phyloP scores from a whole-genome alignment of 2,329 filamentous ascomycete genomes.

The Dactylellina haptotyla region DNA sequence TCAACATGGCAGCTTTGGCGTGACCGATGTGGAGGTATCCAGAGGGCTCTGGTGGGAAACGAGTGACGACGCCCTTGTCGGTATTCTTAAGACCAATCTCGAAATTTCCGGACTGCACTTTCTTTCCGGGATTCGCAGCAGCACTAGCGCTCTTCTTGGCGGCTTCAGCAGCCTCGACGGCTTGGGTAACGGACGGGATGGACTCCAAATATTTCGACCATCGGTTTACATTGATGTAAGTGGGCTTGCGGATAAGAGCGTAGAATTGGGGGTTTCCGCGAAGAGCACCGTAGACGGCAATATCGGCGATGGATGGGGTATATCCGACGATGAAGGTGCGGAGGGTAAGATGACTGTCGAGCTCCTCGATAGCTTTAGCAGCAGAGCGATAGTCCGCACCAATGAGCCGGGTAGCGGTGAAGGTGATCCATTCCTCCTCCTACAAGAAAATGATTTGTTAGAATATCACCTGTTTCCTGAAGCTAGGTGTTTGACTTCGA shows the following conservation, averaged over 20 bases:
- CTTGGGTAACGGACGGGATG: conserved; percentile 77
- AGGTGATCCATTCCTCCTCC: conserved; percentile 69
- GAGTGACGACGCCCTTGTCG: conserved; percentile 87
- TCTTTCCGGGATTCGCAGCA: conserved; percentile 57
- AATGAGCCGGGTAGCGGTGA: conserved; percentile 65
- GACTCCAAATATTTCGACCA: conserved; percentile 91
- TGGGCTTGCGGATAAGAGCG: conserved; percentile 71
- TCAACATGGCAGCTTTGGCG: conserved; percentile 90
- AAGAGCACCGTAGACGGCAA: conserved; percentile 83
- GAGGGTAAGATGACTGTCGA: conserved; percentile 87
- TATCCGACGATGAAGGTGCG: conserved; percentile 88
- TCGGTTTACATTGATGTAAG: conserved; percentile 78
- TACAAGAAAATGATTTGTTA: conserved; percentile 19
- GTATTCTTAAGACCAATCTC: conserved; percentile 86
- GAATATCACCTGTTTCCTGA: not conserved
- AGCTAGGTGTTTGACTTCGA: not conserved
- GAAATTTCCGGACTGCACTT: conserved; percentile 83
- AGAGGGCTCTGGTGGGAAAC: conserved; percentile 94
- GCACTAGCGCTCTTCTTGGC: conserved; percentile 71
- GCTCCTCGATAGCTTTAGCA: conserved; percentile 76
- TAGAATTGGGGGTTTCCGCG: conserved; percentile 82
- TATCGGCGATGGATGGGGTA: conserved; percentile 78
- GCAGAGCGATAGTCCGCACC: conserved; percentile 81
- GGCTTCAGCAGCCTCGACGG: conserved; percentile 75
- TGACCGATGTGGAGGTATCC: conserved; percentile 96